Percentiles rank a stretch among this genome's conserved stretches.
phyloP scores from a whole-genome alignment of 352 stramenopile genomes.

The Heterotrichella gracilis region DNA sequence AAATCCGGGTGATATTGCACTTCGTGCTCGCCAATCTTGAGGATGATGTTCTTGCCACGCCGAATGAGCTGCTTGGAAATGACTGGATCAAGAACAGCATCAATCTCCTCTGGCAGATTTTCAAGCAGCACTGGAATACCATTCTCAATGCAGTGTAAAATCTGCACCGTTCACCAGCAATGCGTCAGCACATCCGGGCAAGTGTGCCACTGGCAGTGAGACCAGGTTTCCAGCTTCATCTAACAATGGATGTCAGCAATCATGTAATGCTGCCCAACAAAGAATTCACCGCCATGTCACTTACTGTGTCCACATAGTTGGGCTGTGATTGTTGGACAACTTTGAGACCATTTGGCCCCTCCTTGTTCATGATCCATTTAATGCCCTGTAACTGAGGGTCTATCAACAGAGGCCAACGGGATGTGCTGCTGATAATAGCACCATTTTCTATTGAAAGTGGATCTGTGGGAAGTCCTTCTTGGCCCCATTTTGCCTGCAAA shows the following conservation, averaged over 20 bases:
- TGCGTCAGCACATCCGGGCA: no score
- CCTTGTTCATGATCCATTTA: conserved; percentile 54
- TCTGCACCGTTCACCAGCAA: no score
- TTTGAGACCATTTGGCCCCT: conserved; percentile 25
- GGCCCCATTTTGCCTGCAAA: no score
- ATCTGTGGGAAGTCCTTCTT: conserved; percentile 66
- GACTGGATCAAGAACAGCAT: conserved; percentile 70
- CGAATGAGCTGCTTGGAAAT: conserved; percentile 69
- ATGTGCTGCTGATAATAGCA: conserved; percentile 75
- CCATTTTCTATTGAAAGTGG: conserved; percentile 85
- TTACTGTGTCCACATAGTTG: no score
- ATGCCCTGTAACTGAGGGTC: conserved; percentile 84
- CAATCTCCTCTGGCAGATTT: conserved; percentile 77
- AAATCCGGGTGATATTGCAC: conserved; percentile 77
- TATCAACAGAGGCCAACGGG: conserved; percentile 79
- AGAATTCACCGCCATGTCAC: no score
- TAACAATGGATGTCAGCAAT: no score
- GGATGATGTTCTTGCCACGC: conserved; percentile 58
- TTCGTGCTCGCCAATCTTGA: conserved; percentile 67
- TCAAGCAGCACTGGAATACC: conserved; percentile 75
- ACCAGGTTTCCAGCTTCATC: no score
- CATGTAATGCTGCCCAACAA: no score
- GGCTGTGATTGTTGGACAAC: conserved; percentile 73
- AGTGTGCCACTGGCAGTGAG: no score
- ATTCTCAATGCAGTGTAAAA: no score